Percentiles rank a stretch among this genome's conserved stretches.
Conservation (phyloP, 306 rosid genomes). For the Neltuma alba region DNA sequence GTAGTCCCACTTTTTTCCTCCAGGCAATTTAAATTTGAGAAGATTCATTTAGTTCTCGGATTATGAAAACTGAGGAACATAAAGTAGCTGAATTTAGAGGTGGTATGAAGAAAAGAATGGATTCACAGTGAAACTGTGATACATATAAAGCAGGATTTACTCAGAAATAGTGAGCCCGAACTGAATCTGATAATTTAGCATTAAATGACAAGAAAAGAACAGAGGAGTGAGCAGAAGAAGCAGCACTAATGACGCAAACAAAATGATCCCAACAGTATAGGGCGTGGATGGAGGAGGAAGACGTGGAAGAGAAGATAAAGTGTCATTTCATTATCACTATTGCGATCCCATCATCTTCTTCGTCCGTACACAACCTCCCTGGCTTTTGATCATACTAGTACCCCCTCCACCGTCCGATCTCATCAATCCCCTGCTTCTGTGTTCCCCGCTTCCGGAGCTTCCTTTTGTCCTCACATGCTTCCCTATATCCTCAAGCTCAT, state of each 20-base stretch:
- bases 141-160: too few relatives aligned
- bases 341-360: too few relatives aligned
- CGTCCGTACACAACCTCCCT: too few relatives aligned
- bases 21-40: not conserved
- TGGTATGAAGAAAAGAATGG: too few relatives aligned
- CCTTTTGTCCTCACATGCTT: not conserved
- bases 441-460: not conserved
- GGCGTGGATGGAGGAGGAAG: not conserved
- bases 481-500: too few relatives aligned
- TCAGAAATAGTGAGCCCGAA: too few relatives aligned
- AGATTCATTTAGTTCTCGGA: too few relatives aligned
- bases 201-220: not conserved
- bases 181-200: too few relatives aligned
- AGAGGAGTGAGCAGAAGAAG: conserved; percentile 9
- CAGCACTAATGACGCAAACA: conserved; percentile 22
- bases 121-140: too few relatives aligned
- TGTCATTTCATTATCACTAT: not conserved
- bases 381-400: too few relatives aligned
- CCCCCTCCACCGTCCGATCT: not conserved
- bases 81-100: too few relatives aligned
- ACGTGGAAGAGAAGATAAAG: not conserved
- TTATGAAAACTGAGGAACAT: too few relatives aligned
- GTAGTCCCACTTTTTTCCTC: not conserved
- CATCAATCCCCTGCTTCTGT: not conserved
- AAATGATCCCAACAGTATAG: conserved; percentile 20